Percentiles rank a stretch among this genome's conserved stretches.
Evolutionary conservation across 768 basidiomycete genomes (phyloP).

Genomic region (Tubosaeta sp.): DNA sequence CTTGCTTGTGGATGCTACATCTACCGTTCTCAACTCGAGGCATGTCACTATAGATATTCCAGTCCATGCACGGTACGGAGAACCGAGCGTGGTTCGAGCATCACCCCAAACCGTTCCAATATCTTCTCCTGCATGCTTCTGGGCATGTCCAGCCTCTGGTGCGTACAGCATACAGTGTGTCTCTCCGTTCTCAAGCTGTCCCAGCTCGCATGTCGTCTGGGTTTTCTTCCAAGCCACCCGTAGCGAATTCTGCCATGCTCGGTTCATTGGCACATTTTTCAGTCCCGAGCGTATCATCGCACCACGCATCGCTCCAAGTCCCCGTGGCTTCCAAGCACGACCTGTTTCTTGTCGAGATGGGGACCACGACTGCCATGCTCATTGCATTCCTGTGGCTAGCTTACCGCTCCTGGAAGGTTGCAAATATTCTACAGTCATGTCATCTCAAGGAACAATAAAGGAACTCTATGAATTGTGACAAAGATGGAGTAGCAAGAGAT

Average conservation of each 20-base stretch:
- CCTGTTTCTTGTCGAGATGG: conserved; percentile 31
- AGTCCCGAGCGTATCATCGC: conserved; percentile 4
- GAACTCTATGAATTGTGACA: conserved; percentile 5
- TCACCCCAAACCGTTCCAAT: conserved; percentile 21
- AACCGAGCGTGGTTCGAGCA: conserved; percentile 15
- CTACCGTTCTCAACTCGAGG: conserved; percentile 1
- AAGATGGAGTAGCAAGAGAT: conserved; percentile 22
- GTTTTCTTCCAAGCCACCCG: conserved; percentile 16
- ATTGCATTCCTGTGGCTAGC: conserved; percentile 33
- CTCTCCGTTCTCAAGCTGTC: conserved; percentile 3
- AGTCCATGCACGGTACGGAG: conserved; percentile 42
- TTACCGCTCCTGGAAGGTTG: conserved; percentile 24
- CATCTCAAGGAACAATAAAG: conserved; percentile 26
- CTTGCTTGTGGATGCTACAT: conserved; percentile 31
- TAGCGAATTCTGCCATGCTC: conserved; percentile 23
- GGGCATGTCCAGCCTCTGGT: conserved; percentile 30
- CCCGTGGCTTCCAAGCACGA: conserved; percentile 34
- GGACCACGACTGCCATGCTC: conserved; percentile 31
- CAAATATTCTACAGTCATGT: conserved; percentile 13
- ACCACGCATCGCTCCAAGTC: conserved; percentile 16
- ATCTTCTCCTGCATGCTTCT: conserved; percentile 28
- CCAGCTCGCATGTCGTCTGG: conserved; percentile 2
- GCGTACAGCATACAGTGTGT: conserved; percentile 1
- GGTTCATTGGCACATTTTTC: conserved; percentile 15
- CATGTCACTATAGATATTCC: conserved; percentile 33